Evolutionary conservation across 495 filamentous ascomycete species (phyloP).

Genomic region (Trichoderma parareesei): DNA sequence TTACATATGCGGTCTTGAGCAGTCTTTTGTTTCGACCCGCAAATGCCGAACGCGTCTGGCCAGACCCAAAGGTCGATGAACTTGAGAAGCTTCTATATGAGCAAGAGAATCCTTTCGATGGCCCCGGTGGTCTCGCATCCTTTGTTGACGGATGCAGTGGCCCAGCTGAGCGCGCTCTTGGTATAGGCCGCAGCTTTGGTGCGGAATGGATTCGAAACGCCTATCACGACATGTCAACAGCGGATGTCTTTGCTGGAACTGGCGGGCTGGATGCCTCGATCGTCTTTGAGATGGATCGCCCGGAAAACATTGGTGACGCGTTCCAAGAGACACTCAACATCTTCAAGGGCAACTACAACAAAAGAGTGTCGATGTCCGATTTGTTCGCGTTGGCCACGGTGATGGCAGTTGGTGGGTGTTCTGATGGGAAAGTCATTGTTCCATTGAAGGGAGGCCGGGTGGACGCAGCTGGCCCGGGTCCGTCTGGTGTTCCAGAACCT

Average conservation of each 20-base stretch:
- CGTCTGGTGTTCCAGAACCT: constrained; percentile 33
- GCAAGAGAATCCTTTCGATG: neutral
- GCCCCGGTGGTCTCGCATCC: neutral
- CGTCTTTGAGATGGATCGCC: constrained; percentile 23
- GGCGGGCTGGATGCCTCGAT: constrained; percentile 30
- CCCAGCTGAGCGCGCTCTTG: neutral
- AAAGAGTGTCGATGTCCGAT: constrained; percentile 13
- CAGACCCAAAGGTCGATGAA: neutral
- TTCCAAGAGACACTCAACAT: constrained; percentile 30
- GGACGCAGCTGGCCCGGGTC: constrained; percentile 35
- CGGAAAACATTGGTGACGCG: constrained; percentile 29
- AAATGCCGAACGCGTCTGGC: neutral
- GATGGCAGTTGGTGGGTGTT: constrained; percentile 8
- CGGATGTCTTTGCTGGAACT: constrained; percentile 19
- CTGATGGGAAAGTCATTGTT: constrained; percentile 30
- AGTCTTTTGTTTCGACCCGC: neutral
- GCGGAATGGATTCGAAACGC: constrained; percentile 40
- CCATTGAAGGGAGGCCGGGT: constrained; percentile 31
- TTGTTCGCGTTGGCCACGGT: constrained; percentile 13
- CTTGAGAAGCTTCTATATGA: neutral
- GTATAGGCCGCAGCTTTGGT: neutral
- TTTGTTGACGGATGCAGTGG: neutral
- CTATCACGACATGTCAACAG: constrained; percentile 32
- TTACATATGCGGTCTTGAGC: neutral
- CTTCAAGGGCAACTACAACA: constrained; percentile 13